Base-by-base conservation (phyloP, 352 stramenopile species). In the Globisporangium viniferum region DNA sequence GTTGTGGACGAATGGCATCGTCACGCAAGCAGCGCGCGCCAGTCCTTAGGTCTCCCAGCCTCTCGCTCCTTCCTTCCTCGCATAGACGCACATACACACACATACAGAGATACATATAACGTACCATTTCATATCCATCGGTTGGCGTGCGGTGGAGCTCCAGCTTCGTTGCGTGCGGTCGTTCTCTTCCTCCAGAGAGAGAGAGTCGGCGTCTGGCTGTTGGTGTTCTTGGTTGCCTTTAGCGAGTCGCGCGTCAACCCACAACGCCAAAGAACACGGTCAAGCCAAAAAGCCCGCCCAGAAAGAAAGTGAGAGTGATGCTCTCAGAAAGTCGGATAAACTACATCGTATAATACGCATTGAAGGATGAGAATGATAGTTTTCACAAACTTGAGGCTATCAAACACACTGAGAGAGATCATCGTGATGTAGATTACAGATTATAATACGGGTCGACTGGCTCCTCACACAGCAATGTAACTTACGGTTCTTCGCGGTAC, bases 71-170 rank as follows among this genome's bases (percentile, higher is more conserved):
- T 46, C 55, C 10, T 33, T 33, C 24, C 51, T 22, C 48, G 12
- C 22, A 44, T 12, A 18, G 8, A 44, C 15, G 15, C 6, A 33
- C 24, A 48, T 5, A 49, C 33, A 53, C n/a, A 66, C 8, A 18
- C 12, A 59, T 5, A 29, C 15, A 53, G n/a, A 61, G 0, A 60
- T 3, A 48, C 33, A 20, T 15, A 49, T 18, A 9, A 76, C 77
- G 67, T 61, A 82, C 78, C 78, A 83, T 83, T 71, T 69, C 69
- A 75, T 74, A 65, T 73, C 72, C 78, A 86, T 86, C 76, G 76
- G 72, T 67, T 59, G 73, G 69, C 58, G 74, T 59, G 58, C 70
- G 69, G 55, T 69, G 67, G 58, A 67, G 74, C 76, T 71, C 74
- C 78, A 86, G 78, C 70, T 86, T 86, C 74, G 76, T 66, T 70